phyloP scores from a whole-genome alignment of 345 rosid genomes.

The Eucalyptus leucophloia region DNA sequence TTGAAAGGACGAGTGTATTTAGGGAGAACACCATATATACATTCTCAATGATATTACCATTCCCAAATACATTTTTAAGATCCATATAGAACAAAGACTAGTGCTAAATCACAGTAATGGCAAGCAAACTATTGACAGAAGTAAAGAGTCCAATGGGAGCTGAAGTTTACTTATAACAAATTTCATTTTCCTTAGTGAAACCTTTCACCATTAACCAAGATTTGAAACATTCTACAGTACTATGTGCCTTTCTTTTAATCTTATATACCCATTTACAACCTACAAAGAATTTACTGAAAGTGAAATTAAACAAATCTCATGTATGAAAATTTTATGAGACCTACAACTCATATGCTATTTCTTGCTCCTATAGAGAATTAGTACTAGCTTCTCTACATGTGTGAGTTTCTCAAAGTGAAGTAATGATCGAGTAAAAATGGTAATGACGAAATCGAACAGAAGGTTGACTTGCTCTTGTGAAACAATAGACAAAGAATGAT shows the following conservation, averaged over 20 bases:
- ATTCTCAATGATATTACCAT: background rate
- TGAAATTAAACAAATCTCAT: background rate
- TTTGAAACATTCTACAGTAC: background rate
- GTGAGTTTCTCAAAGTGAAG: background rate
- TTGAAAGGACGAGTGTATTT: background rate
- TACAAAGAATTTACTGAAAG: background rate
- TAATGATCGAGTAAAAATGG: background rate
- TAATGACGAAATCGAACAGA: background rate
- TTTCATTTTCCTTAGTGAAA: background rate
- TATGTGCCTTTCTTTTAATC: background rate
- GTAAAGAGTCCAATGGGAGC: background rate
- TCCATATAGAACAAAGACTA: background rate
- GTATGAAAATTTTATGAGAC: background rate
- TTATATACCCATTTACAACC: background rate
- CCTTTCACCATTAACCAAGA: background rate
- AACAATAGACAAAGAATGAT: background rate
- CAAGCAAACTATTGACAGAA: background rate
- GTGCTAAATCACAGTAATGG: rapidly evolving
- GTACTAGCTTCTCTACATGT: background rate
- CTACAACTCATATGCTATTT: background rate
- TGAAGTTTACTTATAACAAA: background rate
- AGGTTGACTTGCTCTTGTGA: background rate
- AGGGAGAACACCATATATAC: background rate
- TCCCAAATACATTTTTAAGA: background rate
- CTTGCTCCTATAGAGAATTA: background rate